Conservation (phyloP, 2,329 filamentous ascomycete species). For the Verticillium albo-atrum region DNA sequence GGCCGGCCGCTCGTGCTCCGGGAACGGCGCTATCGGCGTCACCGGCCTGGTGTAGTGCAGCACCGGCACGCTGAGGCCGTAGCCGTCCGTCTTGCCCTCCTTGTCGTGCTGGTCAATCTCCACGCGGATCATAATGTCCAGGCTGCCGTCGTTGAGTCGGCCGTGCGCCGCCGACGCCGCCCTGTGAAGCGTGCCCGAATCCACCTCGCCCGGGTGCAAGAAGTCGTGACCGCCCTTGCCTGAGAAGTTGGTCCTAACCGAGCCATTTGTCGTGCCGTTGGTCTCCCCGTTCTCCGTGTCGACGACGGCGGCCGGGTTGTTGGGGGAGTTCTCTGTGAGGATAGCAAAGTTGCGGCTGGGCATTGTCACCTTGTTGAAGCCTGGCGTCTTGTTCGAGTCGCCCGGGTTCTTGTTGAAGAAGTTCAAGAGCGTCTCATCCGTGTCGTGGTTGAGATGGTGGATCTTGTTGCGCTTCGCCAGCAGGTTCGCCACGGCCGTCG, state of each 20-base stretch:
- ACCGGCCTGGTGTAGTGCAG: slow-evolving; percentile 39
- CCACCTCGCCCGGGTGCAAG: slow-evolving; percentile 71
- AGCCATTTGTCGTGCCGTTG: slow-evolving; percentile 3
- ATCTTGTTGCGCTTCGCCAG: slow-evolving; percentile 86
- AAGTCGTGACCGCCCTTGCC: slow-evolving; percentile 64
- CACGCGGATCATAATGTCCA: slow-evolving; percentile 82
- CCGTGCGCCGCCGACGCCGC: slow-evolving; percentile 60
- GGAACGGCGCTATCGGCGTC: slow-evolving; percentile 13
- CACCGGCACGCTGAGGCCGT: slow-evolving; percentile 80
- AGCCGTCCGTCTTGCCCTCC: slow-evolving; percentile 73
- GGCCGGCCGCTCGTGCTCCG: not conserved
- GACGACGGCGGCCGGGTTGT: slow-evolving; percentile 26
- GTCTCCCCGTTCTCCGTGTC: slow-evolving; percentile 13
- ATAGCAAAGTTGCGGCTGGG: slow-evolving; percentile 91
- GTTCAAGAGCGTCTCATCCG: slow-evolving; percentile 90
- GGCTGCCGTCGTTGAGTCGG: slow-evolving; percentile 50
- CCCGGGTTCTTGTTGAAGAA: slow-evolving; percentile 90
- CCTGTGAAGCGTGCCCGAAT: slow-evolving; percentile 72
- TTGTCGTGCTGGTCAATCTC: slow-evolving; percentile 83
- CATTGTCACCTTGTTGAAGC: slow-evolving; percentile 81
- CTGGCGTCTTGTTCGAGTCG: slow-evolving; percentile 64
- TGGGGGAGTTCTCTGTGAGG: slow-evolving; percentile 80
- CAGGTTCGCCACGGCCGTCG: slow-evolving; percentile 81
- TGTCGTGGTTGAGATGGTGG: slow-evolving; percentile 64
- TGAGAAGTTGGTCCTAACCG: slow-evolving; percentile 18